phyloP scores from a whole-genome alignment of 805 yeast species.

The Candida sonorensis region DNA sequence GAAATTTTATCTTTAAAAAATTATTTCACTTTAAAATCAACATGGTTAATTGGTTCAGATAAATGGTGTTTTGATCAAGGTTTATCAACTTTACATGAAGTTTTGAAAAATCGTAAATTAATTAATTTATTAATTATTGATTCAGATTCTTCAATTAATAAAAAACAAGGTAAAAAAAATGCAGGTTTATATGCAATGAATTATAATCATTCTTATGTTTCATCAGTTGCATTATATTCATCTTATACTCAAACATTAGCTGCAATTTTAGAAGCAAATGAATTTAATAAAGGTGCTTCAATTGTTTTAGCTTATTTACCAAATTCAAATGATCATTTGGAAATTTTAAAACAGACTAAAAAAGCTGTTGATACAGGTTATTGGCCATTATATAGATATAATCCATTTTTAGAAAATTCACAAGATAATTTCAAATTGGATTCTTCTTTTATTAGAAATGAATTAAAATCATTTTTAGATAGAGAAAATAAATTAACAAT shows the following conservation, averaged over 20 bases:
- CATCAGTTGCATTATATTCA: constrained; percentile 88
- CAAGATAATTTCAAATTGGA: constrained; percentile 70
- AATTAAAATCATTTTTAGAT: constrained; percentile 72
- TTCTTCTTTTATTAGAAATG: constrained; percentile 73
- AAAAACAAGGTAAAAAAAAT: constrained; percentile 71
- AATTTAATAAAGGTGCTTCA: constrained; percentile 77
- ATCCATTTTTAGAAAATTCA: constrained; percentile 47
- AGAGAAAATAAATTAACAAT: constrained; percentile 84
- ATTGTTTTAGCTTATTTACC: constrained; percentile 88
- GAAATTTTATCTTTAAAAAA: constrained; percentile 39
- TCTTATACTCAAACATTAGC: constrained; percentile 90
- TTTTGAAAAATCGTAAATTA: constrained; percentile 60
- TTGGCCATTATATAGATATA: constrained; percentile 90
- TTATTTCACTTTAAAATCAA: constrained; percentile 40
- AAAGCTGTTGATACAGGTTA: constrained; percentile 88
- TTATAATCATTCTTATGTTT: constrained; percentile 82
- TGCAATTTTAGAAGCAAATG: constrained; percentile 84
- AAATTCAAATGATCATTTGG: constrained; percentile 62
- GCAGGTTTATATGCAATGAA: constrained; percentile 94
- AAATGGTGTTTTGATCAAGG: constrained; percentile 95
- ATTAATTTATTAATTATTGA: constrained; percentile 83
- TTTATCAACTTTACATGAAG: constrained; percentile 82
- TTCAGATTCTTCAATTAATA: constrained; percentile 59
- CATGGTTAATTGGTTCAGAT: constrained; percentile 91
- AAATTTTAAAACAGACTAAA: constrained; percentile 80